Evolutionary conservation across 1,139 yeast species (phyloP), one percentile per base, ranked within the genome.

Genomic region (Zhuliangozyma blackwelliae): DNA sequence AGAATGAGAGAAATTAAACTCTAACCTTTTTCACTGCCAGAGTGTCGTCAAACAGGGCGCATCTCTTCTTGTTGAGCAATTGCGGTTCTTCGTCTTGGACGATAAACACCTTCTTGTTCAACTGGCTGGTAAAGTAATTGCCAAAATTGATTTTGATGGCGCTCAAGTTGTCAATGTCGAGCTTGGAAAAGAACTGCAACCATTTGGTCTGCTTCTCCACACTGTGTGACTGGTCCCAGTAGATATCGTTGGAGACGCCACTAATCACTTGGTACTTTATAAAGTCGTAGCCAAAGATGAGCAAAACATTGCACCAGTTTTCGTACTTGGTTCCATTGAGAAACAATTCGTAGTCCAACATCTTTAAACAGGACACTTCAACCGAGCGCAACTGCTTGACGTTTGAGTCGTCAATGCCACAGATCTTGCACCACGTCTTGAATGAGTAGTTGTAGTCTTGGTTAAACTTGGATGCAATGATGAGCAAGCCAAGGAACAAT

Each of bases 401-500:
- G 36, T 56, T 56, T 33, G 59, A 51, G 36, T 46, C 54, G 41
- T 34, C 70, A 49, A 47, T 80, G 1, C 94, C 92, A 36, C 87
- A 76, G 35, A 86, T 79, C 51, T 77, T 79, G 37, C 83, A 67
- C 95, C 95, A 86, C n/a, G 85, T 76, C 46, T 69, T 70, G 46
- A 82, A 72, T 19, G 84, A 69, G 57, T 77, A 84, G 52, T 82
- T 82, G 40, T 79, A 75, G 58, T 86, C 95, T 54, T 81, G 88
- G 44, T 75, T 68, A 55, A 79, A 84, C 54, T 86, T 86, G 38
- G 83, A 75, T 2, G 92, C 81, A 34, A 85, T 63, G 39, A 85
- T 82, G 36, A 85, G 57, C 49, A 84, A 70, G 3, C 82, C 77
- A 43, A 86, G 66, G 47, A 86, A 80, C 32, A 79, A 68, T 45